These are phyloP conservation scores for Salvia rosmarinus DNA, from an alignment of 257 asterid genomes.

Conservation along the genomic window DNA sequence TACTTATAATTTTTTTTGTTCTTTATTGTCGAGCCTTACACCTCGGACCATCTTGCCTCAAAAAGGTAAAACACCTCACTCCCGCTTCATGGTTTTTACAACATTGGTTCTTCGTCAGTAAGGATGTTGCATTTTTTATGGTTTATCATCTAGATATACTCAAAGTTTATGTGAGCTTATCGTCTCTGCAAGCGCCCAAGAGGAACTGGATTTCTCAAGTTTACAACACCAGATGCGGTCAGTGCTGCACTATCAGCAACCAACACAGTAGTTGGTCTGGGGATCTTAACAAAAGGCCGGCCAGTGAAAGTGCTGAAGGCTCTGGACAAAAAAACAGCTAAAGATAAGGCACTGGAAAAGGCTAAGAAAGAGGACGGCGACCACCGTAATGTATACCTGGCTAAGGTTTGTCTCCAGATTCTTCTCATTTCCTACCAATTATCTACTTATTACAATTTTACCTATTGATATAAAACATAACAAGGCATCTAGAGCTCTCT, in stretches of 20 bases:
- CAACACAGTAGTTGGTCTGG: constrained; percentile 55
- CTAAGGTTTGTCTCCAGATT: constrained; percentile 65
- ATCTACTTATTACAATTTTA: constrained; percentile 7
- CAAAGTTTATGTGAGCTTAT: constrained; percentile 18
- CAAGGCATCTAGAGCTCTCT: neutral
- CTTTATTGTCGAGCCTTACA: too few species aligned
- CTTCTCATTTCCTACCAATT: constrained; percentile 21
- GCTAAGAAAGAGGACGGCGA: constrained; percentile 70
- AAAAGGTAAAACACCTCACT: too few species aligned
- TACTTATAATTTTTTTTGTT: too few species aligned
- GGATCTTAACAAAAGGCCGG: constrained; percentile 79
- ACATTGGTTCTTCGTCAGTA: too few species aligned
- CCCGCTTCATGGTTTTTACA: too few species aligned
- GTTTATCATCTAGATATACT: constrained; percentile 16
- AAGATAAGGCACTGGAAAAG: constrained; percentile 77
- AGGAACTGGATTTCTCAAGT: constrained; percentile 98
- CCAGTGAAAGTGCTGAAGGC: constrained; percentile 82
- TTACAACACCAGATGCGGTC: constrained; percentile 63
- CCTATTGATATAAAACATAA: constrained; percentile 11
- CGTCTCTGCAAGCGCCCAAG: constrained; percentile 75
- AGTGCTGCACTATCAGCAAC: constrained; percentile 81
- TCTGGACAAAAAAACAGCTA: constrained; percentile 79
- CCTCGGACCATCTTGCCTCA: too few species aligned
- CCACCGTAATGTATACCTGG: constrained; percentile 82
- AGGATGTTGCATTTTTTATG: constrained; percentile 24